Evolutionary conservation across 2,329 filamentous ascomycete species (phyloP).

Genomic region (Tricladium varicosporioides): DNA sequence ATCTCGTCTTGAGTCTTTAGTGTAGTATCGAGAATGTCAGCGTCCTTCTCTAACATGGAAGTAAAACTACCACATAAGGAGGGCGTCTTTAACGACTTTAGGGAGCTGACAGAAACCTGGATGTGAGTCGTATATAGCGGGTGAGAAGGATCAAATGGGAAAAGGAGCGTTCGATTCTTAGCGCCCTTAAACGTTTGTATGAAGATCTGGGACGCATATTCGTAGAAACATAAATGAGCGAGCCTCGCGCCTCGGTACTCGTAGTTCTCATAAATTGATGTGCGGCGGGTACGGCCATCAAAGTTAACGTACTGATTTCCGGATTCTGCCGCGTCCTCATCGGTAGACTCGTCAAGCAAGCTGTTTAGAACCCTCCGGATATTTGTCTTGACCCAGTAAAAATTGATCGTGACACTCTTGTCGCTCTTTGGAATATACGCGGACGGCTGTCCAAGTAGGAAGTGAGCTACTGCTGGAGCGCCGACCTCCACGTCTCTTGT

Average conservation of each 20-base stretch:
- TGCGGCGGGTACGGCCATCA: constrained; percentile 10
- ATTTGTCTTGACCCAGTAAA: constrained; percentile 13
- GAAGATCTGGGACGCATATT: constrained; percentile 11
- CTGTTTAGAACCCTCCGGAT: constrained; percentile 8
- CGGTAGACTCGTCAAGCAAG: constrained; percentile 5
- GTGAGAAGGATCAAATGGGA: constrained; percentile 8
- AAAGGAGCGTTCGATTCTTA: constrained; percentile 4
- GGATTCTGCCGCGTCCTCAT: constrained; percentile 6
- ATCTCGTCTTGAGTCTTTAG: constrained; percentile 9
- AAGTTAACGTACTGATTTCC: constrained; percentile 12
- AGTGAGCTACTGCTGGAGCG: constrained; percentile 12
- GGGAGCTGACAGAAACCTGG: constrained; percentile 8
- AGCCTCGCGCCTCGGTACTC: constrained; percentile 7
- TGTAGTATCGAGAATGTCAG: constrained; percentile 9
- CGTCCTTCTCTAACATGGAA: constrained; percentile 8
- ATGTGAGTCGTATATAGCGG: constrained; percentile 11
- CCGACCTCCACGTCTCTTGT: constrained; percentile 10
- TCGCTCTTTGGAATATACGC: constrained; percentile 13
- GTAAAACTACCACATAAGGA: constrained; percentile 11
- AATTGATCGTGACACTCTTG: constrained; percentile 13
- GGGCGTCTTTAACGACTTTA: constrained; percentile 9
- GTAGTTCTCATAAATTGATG: constrained; percentile 12
- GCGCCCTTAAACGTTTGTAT: constrained; percentile 10
- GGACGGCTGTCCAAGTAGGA: constrained; percentile 13
- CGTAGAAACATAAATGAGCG: constrained; percentile 10